Conservation (phyloP, 2,329 filamentous ascomycete genomes). For the Apiospora kogelbergensis region DNA sequence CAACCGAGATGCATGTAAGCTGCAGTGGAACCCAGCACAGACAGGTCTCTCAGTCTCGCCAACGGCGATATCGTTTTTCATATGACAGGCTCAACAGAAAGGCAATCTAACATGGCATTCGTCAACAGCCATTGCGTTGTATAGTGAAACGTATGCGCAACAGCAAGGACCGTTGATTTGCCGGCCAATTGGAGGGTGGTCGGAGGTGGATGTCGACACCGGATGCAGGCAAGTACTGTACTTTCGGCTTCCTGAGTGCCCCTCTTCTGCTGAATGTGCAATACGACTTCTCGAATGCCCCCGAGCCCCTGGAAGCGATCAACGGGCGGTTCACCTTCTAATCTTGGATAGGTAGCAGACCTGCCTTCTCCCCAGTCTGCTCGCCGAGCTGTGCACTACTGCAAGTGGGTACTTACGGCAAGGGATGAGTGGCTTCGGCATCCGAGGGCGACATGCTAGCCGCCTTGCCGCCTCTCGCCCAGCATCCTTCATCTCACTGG, state of each 20-base stretch:
- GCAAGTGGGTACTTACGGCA: not conserved
- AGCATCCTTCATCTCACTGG: too few species aligned
- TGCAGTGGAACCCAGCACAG: not conserved
- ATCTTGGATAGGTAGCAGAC: not conserved
- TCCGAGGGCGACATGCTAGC: not conserved
- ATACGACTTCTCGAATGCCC: not conserved
- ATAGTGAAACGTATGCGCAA: not conserved
- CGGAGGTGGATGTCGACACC: not conserved
- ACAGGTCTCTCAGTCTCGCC: not conserved
- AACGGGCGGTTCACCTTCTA: not conserved
- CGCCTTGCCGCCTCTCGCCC: not conserved
- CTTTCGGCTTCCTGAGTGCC: not conserved
- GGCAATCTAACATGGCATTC: not conserved
- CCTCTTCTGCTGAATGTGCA: not conserved
- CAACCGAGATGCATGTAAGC: conserved; percentile 5
- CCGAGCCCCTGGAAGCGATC: not conserved
- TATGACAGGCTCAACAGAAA: not conserved
- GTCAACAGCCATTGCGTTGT: not conserved
- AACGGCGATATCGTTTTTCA: not conserved
- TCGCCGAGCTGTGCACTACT: not conserved
- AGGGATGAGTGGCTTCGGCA: not conserved
- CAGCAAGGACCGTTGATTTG: not conserved
- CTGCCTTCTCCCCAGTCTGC: too few species aligned
- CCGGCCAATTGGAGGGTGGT: not conserved
- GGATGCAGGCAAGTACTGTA: not conserved